Percentiles rank a stretch among this genome's conserved stretches.
phyloP scores from a whole-genome alignment of 2,329 filamentous ascomycete species.

The Aspergillus cejpii region DNA sequence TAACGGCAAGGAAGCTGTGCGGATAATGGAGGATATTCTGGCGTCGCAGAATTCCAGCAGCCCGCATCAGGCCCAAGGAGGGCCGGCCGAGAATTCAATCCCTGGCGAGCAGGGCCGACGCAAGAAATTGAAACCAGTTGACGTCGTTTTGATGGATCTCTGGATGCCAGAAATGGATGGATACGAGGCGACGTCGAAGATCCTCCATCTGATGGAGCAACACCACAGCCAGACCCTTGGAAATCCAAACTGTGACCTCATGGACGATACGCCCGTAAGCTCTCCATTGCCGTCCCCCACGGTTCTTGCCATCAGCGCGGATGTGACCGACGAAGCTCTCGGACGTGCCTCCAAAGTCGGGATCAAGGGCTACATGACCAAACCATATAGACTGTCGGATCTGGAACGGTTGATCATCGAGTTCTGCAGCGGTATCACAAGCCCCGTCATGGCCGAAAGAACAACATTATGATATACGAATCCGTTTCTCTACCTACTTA shows the following conservation, averaged over 20 bases:
- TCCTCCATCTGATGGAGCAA: slow-evolving; percentile 49
- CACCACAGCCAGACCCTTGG: slow-evolving; percentile 23
- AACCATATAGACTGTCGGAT: slow-evolving; percentile 59
- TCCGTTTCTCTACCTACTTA: background rate
- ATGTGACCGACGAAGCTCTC: slow-evolving; percentile 59
- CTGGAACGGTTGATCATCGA: slow-evolving; percentile 54
- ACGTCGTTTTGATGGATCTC: slow-evolving; percentile 65
- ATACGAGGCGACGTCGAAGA: slow-evolving; percentile 60
- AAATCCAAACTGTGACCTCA: slow-evolving; percentile 5
- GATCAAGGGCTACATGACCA: slow-evolving; percentile 63
- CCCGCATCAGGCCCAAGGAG: slow-evolving; percentile 13
- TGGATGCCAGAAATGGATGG: slow-evolving; percentile 73
- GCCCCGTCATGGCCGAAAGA: slow-evolving; percentile 14
- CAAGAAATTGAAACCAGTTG: slow-evolving; percentile 43
- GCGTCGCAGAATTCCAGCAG: slow-evolving; percentile 18
- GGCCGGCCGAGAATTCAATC: slow-evolving; percentile 10
- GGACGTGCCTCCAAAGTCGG: slow-evolving; percentile 55
- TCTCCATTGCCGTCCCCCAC: slow-evolving; percentile 36
- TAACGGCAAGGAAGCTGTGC: slow-evolving; percentile 62
- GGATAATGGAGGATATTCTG: slow-evolving; percentile 49
- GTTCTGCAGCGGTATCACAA: slow-evolving; percentile 33
- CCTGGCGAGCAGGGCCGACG: slow-evolving; percentile 19
- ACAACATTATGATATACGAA: slow-evolving; percentile 10
- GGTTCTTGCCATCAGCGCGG: slow-evolving; percentile 59
- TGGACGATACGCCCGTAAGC: slow-evolving; percentile 10